These are phyloP conservation scores for Allium cepa DNA, from an alignment of 106 monocot genomes.

Conservation along the genomic window DNA sequence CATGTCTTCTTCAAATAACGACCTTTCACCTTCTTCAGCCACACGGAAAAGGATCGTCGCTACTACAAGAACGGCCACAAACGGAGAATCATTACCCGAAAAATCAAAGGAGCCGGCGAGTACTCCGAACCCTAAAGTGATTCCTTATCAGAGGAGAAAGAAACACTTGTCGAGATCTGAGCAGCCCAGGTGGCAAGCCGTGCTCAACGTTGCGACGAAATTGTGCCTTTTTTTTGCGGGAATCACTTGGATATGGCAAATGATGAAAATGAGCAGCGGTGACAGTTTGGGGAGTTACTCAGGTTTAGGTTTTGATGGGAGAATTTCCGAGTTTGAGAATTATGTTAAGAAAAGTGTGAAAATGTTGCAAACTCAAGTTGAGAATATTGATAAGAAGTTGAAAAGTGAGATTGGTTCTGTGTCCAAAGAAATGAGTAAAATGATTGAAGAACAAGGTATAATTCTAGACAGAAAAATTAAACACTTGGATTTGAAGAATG, in stretches of 20 bases:
- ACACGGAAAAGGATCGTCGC: neutral
- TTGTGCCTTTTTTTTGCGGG: slow-evolving; percentile 43
- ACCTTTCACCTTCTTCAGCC: neutral
- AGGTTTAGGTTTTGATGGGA: neutral
- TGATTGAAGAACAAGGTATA: slow-evolving; percentile 8
- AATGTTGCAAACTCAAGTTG: slow-evolving; percentile 20
- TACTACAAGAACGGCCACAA: neutral
- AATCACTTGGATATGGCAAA: slow-evolving; percentile 45
- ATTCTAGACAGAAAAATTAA: slow-evolving; percentile 25
- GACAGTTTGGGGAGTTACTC: neutral
- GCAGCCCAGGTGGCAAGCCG: slow-evolving; percentile 47
- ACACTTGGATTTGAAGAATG: slow-evolving; percentile 19
- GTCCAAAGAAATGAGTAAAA: neutral
- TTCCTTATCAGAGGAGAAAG: slow-evolving; percentile 1
- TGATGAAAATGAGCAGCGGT: slow-evolving; percentile 40
- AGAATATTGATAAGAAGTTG: slow-evolving; percentile 17
- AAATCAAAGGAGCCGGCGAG: neutral
- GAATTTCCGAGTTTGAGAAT: slow-evolving; percentile 7
- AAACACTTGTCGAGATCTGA: slow-evolving; percentile 19
- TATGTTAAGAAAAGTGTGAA: slow-evolving; percentile 5
- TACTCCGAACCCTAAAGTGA: neutral
- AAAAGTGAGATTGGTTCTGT: slow-evolving; percentile 6
- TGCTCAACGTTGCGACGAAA: slow-evolving; percentile 44
- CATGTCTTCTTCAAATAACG: neutral
- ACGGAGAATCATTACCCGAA: neutral